phyloP scores from a whole-genome alignment of 2,329 filamentous ascomycete species.

The Blastomyces silverae region DNA sequence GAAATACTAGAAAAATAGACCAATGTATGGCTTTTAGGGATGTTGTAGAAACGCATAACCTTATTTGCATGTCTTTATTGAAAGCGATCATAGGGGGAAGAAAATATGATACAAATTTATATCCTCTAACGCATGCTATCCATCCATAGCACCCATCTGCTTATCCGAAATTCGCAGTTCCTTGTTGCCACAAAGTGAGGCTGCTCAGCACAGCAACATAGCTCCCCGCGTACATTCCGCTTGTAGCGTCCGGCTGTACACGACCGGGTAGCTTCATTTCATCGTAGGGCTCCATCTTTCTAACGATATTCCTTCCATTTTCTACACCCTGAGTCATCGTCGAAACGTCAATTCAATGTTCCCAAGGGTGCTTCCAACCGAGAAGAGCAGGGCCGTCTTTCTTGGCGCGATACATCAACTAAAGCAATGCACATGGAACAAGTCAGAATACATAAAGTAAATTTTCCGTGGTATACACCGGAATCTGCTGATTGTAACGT shows the following conservation, averaged over 20 bases:
- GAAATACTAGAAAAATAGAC: neutral
- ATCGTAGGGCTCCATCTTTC: neutral
- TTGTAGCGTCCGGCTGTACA: neutral
- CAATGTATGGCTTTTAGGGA: neutral
- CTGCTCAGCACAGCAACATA: neutral
- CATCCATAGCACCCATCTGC: neutral
- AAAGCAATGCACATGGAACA: constrained; percentile 15
- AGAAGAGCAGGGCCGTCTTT: constrained; percentile 87
- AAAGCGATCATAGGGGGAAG: neutral
- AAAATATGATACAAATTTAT: constrained; percentile 1
- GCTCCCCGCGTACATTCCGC: too few relatives aligned
- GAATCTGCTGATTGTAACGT: constrained; percentile 37
- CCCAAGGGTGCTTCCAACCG: constrained; percentile 95
- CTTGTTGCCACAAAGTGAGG: neutral
- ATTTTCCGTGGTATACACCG: constrained; percentile 21
- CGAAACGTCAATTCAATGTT: constrained; percentile 56
- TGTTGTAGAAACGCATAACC: neutral
- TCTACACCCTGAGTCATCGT: neutral
- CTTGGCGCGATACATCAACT: constrained; percentile 96
- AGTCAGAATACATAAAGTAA: constrained; percentile 10
- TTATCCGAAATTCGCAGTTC: neutral
- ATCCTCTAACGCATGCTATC: constrained; percentile 1
- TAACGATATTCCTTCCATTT: neutral
- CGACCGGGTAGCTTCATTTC: neutral
- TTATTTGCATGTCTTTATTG: neutral